phyloP scores from a whole-genome alignment of 164 flowering plant genomes.

The Litsea cubeba region DNA sequence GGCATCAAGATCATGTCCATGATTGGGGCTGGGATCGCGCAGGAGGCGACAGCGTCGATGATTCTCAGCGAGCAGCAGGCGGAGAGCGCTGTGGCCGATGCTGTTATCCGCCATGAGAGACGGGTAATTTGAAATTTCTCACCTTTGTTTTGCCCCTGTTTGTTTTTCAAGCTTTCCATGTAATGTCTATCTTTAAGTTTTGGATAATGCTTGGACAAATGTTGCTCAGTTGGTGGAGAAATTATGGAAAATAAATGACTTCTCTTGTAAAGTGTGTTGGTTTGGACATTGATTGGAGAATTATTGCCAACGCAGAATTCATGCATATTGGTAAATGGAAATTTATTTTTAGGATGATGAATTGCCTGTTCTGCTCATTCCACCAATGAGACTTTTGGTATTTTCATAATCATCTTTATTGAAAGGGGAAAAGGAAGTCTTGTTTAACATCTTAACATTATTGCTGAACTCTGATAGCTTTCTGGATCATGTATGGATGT shows the following conservation, averaged over 20 bases:
- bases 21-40: constrained; percentile 48
- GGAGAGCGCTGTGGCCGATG: constrained; percentile 27
- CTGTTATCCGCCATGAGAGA: constrained; percentile 47
- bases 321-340: no score
- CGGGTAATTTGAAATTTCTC: constrained; percentile 35
- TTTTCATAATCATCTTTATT: not conserved
- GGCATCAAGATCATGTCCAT: constrained; percentile 36
- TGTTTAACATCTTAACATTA: not conserved
- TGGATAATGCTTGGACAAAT: no score
- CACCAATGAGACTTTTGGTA: not conserved
- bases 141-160: not conserved
- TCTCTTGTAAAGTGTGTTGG: no score
- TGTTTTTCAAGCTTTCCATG: not conserved
- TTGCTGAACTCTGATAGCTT: no score
- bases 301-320: no score
- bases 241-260: no score
- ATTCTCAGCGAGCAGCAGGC: constrained; percentile 27
- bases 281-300: no score
- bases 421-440: not conserved
- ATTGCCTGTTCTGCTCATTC: not conserved
- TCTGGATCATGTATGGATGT: no score
- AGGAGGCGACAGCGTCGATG: constrained; percentile 48
- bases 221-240: no score
- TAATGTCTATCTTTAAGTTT: not conserved
- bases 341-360: no score